Evolutionary conservation across 306 rosid genomes (phyloP), one percentile per base, ranked within the genome.

Genomic region (Inga laurina): DNA sequence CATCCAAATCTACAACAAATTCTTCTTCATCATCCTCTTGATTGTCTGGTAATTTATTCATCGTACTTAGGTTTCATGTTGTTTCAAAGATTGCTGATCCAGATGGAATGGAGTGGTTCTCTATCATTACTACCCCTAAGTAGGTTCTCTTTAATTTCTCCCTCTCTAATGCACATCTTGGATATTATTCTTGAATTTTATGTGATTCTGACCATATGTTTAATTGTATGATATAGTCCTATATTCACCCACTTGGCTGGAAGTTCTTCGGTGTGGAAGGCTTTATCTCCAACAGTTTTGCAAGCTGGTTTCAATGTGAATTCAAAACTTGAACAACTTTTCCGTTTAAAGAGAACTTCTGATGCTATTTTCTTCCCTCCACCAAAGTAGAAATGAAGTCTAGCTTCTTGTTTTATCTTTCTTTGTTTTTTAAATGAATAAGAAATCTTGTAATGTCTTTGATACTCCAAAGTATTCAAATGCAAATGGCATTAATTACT

Each of bases 281-380:
- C 65, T 59, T 22, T 59, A 22, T 22, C 65, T 59, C 65, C 65
- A 0, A 5, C 65, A 10, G 32, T 59, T 59, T 59, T 59, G 32
- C 32, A 59, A 59, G 65, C 65, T n/a, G 14, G 65, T 22, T 59
- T 59, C 13, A 59, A 59, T n/a, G 65, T 59, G 32, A 14, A 59
- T 21, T 10, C 65, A 59, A 21, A 21, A 59, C 27, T 59, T 3
- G 65, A 59, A 22, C 32, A 59, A 59, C 65, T 59, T 12, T 59
- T 59, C 8, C 32, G 65, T 8, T 22, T 15, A 59, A 59, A 59
- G 65, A 59, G 65, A 30, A 59, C 30, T 21, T 22, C 65, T 22
- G 32, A 59, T 59, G 65, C 65, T 59, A 59, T 59, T 59, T 59
- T 59, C 65, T 59, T 59, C 32, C 65, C 65, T 59, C 65, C 65